Base-by-base conservation (phyloP, 306 rosid species). In the Pueraria montana region DNA sequence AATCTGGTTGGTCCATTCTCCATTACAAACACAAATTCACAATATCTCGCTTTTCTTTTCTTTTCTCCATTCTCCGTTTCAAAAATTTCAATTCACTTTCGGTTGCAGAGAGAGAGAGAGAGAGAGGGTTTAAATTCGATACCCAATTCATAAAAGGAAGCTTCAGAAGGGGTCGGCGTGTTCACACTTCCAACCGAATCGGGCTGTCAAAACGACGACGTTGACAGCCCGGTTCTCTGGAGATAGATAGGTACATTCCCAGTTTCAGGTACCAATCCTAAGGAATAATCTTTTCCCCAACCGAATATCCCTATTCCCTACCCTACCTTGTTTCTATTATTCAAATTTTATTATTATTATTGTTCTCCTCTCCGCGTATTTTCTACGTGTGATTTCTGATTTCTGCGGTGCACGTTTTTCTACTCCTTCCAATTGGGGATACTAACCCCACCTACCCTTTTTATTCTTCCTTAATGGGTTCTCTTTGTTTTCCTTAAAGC, bases 151-250 rank as follows among this genome's bases (percentile, higher is more conserved):
- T 8, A 38, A 8, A 38, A 38, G 40, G 5, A 3, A 5, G 40
- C 40, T 34, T 38, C 6, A 38, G 8, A 6, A 36, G 43, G 68
- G 73, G 81, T 13, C 40, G 40, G 74, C 16, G 71, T 3, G 27
- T 50, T 71, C 75, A 63, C 59, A 53, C 76, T 59, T 24, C n/a
- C 66, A 27, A 64, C 18, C 38, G 55, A 16, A 72, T 85, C 80
- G 93, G 92, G 94, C 92, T 90, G 96, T 90, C 97, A 77, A 86
- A 50, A 50, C 85, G 75, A 79, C 81, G 79, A 73, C 77, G 59
- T 70, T 86, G 97, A 84, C 97, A 87, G 91, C 94, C 94, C 94
- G 88, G 42, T 83, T 84, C 50, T 68, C 70, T 84, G 83, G 84
- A 84, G 69, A 30, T 49, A 26, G 5, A 53, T 59, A 23, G 8